These are phyloP conservation scores for Anthoceros angustus DNA, from an alignment of 225 moss, liverwort and hornwort genomes.

Conservation along the genomic window DNA sequence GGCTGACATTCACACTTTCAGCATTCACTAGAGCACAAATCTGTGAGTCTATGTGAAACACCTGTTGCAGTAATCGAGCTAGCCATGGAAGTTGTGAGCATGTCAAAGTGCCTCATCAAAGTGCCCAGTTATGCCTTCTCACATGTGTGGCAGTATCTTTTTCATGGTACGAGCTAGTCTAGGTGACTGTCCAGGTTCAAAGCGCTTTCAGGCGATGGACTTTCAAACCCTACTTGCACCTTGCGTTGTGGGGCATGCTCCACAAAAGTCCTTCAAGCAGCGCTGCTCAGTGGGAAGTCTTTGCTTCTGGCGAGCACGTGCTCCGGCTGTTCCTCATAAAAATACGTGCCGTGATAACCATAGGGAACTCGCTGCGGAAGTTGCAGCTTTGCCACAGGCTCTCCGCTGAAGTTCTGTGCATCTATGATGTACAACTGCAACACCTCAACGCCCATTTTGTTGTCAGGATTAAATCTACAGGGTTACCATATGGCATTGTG, in stretches of 20 bases:
- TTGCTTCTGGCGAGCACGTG: background rate
- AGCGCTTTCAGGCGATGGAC: background rate
- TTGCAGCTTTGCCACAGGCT: no score
- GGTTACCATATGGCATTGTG: background rate
- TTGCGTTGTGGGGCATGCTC: background rate
- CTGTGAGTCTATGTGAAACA: background rate
- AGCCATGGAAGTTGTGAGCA: background rate
- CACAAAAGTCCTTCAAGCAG: background rate
- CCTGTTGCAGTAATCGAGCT: background rate
- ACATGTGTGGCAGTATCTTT: background rate
- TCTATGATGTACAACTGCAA: background rate
- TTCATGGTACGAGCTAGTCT: background rate
- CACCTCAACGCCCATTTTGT: background rate
- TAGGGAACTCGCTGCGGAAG: no score
- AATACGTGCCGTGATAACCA: no score
- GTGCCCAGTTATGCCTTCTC: background rate
- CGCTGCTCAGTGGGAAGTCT: background rate
- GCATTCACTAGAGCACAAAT: background rate
- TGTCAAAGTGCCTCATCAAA: background rate
- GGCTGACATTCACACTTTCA: background rate
- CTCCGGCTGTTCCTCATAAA: no score
- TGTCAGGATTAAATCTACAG: background rate
- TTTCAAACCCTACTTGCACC: background rate
- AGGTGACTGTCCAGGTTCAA: background rate
- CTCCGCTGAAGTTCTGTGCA: background rate